These are phyloP conservation scores for Canna indica DNA, from an alignment of 176 grass and related monocot species.

Conservation along the genomic window DNA sequence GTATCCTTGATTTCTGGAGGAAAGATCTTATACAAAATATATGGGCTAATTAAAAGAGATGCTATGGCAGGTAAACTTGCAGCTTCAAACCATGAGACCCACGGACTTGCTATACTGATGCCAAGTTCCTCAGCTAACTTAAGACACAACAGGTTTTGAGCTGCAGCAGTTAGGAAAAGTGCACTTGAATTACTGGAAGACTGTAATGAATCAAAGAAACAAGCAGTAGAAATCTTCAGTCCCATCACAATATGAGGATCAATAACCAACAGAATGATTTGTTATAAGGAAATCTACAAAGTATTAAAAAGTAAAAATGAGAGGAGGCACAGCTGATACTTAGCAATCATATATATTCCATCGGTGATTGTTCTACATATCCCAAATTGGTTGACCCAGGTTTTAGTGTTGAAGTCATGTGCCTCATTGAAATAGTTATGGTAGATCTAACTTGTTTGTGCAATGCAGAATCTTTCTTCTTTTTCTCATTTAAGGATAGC, in stretches of 20 bases:
- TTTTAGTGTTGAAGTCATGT: too few relatives aligned
- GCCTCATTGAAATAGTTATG: too few relatives aligned
- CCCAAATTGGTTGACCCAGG: too few relatives aligned
- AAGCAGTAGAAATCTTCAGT: neutral
- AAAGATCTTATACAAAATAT: slow-evolving; percentile 75
- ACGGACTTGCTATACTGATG: slow-evolving; percentile 60
- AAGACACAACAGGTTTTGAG: slow-evolving; percentile 87
- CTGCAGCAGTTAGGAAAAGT: slow-evolving; percentile 77
- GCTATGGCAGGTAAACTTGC: slow-evolving; percentile 80
- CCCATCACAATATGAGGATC: neutral
- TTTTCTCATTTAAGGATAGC: too few relatives aligned
- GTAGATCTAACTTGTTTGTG: too few relatives aligned
- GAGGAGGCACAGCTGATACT: neutral
- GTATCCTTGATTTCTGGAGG: slow-evolving; percentile 79
- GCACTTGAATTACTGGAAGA: slow-evolving; percentile 63
- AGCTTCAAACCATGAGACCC: slow-evolving; percentile 75
- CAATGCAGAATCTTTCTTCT: too few relatives aligned
- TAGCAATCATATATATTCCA: too few relatives aligned
- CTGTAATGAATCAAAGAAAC: slow-evolving; percentile 39
- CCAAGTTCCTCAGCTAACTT: slow-evolving; percentile 84
- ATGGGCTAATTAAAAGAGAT: slow-evolving; percentile 56
- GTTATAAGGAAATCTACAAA: neutral
- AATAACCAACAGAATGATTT: neutral
- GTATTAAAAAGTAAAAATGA: neutral
- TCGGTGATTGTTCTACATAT: too few relatives aligned